Evolutionary conservation across 352 stramenopile genomes (phyloP).

Genomic region (Hyaloperonospora brassicae): DNA sequence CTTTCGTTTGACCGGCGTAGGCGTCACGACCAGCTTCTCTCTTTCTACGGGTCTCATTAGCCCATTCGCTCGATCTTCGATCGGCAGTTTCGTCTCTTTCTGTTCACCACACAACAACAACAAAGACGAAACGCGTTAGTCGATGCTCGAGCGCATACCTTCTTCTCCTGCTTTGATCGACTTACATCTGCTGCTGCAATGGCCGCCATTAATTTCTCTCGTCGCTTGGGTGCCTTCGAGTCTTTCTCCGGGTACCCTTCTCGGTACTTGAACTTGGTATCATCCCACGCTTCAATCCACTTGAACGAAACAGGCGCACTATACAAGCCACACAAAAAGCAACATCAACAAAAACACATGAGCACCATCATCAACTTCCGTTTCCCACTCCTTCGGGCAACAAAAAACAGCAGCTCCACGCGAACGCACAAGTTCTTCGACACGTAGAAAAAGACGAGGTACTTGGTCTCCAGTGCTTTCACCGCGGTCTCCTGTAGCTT

Average conservation of each 20-base stretch:
- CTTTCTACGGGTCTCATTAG: slow-evolving; percentile 31
- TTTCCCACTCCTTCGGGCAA: background rate
- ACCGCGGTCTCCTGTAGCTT: slow-evolving; percentile 39
- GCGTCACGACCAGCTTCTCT: slow-evolving; percentile 12
- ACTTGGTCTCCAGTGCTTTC: slow-evolving; percentile 64
- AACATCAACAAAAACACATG: slow-evolving; percentile 1
- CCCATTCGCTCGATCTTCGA: slow-evolving; percentile 48
- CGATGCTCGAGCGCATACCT: background rate
- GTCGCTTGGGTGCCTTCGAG: slow-evolving; percentile 66
- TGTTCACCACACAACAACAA: slow-evolving; percentile 15
- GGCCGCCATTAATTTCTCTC: slow-evolving; percentile 49
- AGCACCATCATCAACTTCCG: background rate
- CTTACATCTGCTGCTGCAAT: slow-evolving; percentile 64
- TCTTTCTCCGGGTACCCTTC: slow-evolving; percentile 56
- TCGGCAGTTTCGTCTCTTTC: slow-evolving; percentile 51
- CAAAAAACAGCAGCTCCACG: background rate
- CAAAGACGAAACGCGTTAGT: slow-evolving; percentile 2
- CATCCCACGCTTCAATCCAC: slow-evolving; percentile 64
- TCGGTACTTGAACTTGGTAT: slow-evolving; percentile 59
- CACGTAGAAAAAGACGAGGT: slow-evolving; percentile 68
- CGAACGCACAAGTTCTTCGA: slow-evolving; percentile 64
- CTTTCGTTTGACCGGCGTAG: slow-evolving; percentile 38
- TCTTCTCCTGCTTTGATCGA: background rate
- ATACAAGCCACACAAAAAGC: slow-evolving; percentile 2
- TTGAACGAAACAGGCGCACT: slow-evolving; percentile 55